Evolutionary conservation across 106 monocot species (phyloP).

Genomic region (Phalaenopsis aphrodite): DNA sequence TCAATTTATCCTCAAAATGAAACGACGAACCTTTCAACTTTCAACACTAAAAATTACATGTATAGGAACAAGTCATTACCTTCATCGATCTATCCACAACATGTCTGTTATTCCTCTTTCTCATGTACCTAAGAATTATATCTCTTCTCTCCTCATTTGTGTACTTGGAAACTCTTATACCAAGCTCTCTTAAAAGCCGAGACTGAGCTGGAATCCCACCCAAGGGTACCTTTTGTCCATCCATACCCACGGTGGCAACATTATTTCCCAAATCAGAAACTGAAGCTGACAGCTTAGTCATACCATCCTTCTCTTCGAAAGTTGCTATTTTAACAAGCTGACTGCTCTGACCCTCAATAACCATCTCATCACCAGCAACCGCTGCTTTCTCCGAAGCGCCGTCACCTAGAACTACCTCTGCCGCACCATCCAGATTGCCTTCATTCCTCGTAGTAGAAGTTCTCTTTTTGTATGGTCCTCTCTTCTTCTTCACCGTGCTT

Average conservation of each 20-base stretch:
- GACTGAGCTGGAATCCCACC: conserved; percentile 36
- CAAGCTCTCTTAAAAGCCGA: conserved; percentile 59
- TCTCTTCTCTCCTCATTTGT: conserved; percentile 66
- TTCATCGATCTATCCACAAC: conserved; percentile 51
- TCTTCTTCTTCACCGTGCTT: conserved; percentile 17
- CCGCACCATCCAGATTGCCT: not conserved
- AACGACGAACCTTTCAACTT: too few relatives aligned
- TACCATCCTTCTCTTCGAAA: conserved; percentile 7
- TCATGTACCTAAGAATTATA: conserved; percentile 60
- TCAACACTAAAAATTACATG: not conserved
- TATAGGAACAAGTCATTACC: conserved; percentile 12
- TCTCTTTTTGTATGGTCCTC: conserved; percentile 28
- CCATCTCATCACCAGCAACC: not conserved
- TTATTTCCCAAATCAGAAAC: not conserved
- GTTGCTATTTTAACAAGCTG: not conserved
- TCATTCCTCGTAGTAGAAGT: conserved; percentile 9
- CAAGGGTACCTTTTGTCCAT: conserved; percentile 18
- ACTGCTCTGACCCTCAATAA: not conserved
- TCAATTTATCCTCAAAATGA: not conserved
- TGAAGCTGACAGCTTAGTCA: not conserved
- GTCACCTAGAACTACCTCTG: conserved; percentile 28
- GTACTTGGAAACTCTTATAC: conserved; percentile 54
- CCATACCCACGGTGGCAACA: not conserved
- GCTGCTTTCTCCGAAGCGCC: conserved; percentile 9
- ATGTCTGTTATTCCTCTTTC: conserved; percentile 59